Percentiles rank a stretch among this genome's conserved stretches.
phyloP scores from a whole-genome alignment of 257 asterid species.

The Cinchona pubescens region DNA sequence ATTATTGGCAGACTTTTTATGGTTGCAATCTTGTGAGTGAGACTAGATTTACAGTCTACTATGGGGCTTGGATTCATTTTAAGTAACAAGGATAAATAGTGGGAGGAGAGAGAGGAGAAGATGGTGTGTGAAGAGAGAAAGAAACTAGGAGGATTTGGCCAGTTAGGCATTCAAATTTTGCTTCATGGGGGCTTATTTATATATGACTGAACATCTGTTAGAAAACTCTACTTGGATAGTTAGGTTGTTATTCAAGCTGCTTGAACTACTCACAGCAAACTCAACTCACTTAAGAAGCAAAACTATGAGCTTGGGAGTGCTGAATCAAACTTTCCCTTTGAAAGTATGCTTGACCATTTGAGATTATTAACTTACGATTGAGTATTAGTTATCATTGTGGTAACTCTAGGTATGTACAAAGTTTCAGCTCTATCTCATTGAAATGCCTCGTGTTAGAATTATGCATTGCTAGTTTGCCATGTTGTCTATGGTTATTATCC shows the following conservation, averaged over 20 bases:
- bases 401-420: conserved; percentile 7
- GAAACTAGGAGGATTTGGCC: too few species aligned
- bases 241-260: background rate
- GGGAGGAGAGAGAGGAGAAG: too few species aligned
- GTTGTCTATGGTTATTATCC: background rate
- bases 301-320: background rate
- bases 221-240: background rate
- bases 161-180: too few species aligned
- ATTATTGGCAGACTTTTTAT: too few species aligned
- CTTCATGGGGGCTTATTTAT: too few species aligned
- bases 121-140: too few species aligned
- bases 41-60: too few species aligned
- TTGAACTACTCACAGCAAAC: background rate
- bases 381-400: conserved; percentile 12
- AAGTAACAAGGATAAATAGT: too few species aligned
- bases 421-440: conserved; percentile 2
- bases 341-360: background rate
- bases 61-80: too few species aligned
- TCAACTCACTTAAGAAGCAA: background rate
- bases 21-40: too few species aligned
- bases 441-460: background rate
- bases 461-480: background rate
- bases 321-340: background rate
- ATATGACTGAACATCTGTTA: too few species aligned
- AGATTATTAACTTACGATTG: conserved; percentile 15